Conservation (phyloP, 176 grass and related monocot genomes). For the Oryza longistaminata region DNA sequence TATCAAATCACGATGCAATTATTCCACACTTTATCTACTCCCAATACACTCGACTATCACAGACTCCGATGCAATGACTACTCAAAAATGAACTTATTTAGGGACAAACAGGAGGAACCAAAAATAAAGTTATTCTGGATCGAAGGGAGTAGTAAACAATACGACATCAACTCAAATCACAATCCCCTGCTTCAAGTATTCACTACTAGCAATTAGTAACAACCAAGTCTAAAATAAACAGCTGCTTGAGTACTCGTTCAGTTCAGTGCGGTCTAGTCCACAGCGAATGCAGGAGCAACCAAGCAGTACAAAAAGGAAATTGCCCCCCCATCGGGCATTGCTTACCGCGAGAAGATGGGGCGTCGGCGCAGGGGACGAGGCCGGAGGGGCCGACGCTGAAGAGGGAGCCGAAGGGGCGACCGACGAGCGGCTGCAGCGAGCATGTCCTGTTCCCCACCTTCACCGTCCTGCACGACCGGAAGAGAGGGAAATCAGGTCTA, state of each 20-base stretch:
- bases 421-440: conserved; percentile 73
- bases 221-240: no score
- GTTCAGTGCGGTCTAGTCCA: background rate
- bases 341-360: conserved; percentile 25
- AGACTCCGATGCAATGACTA: no score
- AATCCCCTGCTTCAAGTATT: background rate
- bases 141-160: background rate
- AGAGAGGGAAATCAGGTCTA: background rate
- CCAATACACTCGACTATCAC: no score
- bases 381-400: conserved; percentile 53
- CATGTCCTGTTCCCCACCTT: conserved; percentile 90
- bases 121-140: no score
- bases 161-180: background rate
- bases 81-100: no score
- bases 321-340: background rate
- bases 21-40: no score
- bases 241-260: background rate
- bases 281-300: background rate
- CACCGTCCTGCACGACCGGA: conserved; percentile 52
- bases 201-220: background rate
- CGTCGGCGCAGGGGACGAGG: conserved; percentile 41
- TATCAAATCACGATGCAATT: no score
- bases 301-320: background rate
- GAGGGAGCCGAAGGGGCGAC: conserved; percentile 73
- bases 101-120: no score